Evolutionary conservation across 2,329 filamentous ascomycete species (phyloP).

Genomic region (Exophiala spinifera): DNA sequence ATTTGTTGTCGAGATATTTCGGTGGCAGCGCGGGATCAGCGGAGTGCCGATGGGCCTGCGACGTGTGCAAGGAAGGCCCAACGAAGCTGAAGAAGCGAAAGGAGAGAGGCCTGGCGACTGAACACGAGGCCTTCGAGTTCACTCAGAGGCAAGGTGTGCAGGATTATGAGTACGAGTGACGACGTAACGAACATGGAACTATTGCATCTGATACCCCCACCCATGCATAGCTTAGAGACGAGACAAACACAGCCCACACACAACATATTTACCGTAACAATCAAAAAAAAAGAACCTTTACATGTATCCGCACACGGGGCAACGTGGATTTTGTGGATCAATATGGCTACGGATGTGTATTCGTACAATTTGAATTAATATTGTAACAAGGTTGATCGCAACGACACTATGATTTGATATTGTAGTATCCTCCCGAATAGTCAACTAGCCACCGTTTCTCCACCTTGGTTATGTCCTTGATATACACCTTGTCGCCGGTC

Average conservation of each 20-base stretch:
- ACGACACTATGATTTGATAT: conserved; percentile 42
- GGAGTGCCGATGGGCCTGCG: conserved; percentile 69
- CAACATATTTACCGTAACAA: too few species aligned
- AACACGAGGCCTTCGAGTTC: conserved; percentile 31
- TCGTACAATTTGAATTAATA: neutral
- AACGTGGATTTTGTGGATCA: too few species aligned
- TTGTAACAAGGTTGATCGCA: neutral
- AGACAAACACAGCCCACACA: neutral
- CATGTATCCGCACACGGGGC: too few species aligned
- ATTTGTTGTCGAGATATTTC: conserved; percentile 72
- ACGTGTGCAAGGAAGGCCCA: conserved; percentile 69
- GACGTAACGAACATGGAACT: conserved; percentile 2
- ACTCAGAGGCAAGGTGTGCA: conserved; percentile 30
- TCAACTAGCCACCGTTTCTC: conserved; percentile 90
- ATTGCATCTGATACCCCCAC: conserved; percentile 6
- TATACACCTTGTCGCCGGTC: conserved; percentile 81
- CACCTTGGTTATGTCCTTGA: conserved; percentile 88
- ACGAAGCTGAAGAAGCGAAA: conserved; percentile 58
- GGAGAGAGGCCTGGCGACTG: conserved; percentile 33
- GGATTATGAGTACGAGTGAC: conserved; percentile 25
- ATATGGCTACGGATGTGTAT: too few species aligned
- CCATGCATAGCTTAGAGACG: too few species aligned
- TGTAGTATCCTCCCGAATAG: conserved; percentile 81
- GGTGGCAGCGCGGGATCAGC: conserved; percentile 44
- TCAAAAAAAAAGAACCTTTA: too few species aligned